Evolutionary conservation across 1,139 yeast species (phyloP), one percentile per base, ranked within the genome.

Genomic region (Magnusiomyces magnusii): DNA sequence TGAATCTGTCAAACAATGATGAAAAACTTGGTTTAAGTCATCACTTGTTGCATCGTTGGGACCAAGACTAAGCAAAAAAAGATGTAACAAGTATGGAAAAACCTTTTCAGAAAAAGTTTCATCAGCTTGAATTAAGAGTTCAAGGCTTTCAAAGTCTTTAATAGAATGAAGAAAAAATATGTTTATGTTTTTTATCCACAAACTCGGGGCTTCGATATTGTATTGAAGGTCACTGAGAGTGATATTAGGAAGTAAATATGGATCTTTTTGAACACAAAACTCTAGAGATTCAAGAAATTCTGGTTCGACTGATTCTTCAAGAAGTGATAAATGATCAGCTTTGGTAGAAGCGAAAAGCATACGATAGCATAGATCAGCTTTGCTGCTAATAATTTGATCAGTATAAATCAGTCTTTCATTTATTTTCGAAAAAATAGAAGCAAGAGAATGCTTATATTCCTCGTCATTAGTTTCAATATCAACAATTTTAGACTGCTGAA

Each of bases 331-430:
- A 19, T 21, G 27, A 27, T 44, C 49, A 2, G 24, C 17, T 5
- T 19, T 21, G 7, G 5, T 5, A 9, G 49, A 19, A 7, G 19
- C 7, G 21, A n/a, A 49, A 25, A 49, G 51, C 5, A 27, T 3
- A 3, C 54, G 15, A 21, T 36, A 36, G 21, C 54, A 51, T 5
- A n/a, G n/a, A 3, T 51, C 54, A 36, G 54, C 54, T 36, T 51
- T 51, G 31, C 54, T 51, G 10, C 10, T 23, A n/a, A 51, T 15
- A 2, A 19, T 10, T 10, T 19, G 28, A 27, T 44, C 49, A 21
- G 27, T 19, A 7, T 10, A 19, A 3, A 44, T 21, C 24, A 44
- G 27, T 9, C 49, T 5, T 19, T 19, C 17, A 17, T 21, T 44
- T 10, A 44, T 44, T 44, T 19, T 27, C 9, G n/a, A 44, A 44